A percentile compares a stretch with the other conserved stretches of the same genome.
These are phyloP conservation scores for Psidium guajava DNA, from an alignment of 345 rosid genomes.

Conservation along the genomic window DNA sequence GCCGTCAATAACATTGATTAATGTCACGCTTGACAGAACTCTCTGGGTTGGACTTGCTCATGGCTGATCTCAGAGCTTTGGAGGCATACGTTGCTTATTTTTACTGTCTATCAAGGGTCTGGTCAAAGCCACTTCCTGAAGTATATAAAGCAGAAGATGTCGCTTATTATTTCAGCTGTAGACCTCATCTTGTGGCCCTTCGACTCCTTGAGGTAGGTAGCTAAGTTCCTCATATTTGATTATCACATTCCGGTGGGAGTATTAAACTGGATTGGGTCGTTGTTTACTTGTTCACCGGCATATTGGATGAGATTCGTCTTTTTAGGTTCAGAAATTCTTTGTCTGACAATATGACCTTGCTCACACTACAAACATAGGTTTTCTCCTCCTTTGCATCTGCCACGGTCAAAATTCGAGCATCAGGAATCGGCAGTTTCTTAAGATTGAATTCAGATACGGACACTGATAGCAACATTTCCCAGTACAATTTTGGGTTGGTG, in stretches of 20 bases:
- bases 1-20: not conserved
- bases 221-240: not conserved
- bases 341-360: not conserved
- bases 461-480: slow-evolving; percentile 28
- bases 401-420: slow-evolving; percentile 49
- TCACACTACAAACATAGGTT: slow-evolving; percentile 25
- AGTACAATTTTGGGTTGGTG: slow-evolving; percentile 57
- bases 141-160: slow-evolving; percentile 64
- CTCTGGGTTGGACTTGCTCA: slow-evolving; percentile 67
- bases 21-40: slow-evolving; percentile 37
- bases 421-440: slow-evolving; percentile 19
- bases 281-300: not conserved
- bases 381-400: slow-evolving; percentile 58
- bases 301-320: not conserved
- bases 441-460: slow-evolving; percentile 22
- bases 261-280: not conserved
- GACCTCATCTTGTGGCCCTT: slow-evolving; percentile 80
- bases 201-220: slow-evolving; percentile 76
- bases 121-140: slow-evolving; percentile 95
- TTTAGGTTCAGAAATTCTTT: not conserved
- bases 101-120: slow-evolving; percentile 48
- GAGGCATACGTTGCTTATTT: slow-evolving; percentile 61
- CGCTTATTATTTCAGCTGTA: slow-evolving; percentile 66
- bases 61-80: slow-evolving; percentile 92
- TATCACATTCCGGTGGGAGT: not conserved